These are phyloP conservation scores for Triadica sebifera DNA, from an alignment of 345 rosid species.

Conservation along the genomic window DNA sequence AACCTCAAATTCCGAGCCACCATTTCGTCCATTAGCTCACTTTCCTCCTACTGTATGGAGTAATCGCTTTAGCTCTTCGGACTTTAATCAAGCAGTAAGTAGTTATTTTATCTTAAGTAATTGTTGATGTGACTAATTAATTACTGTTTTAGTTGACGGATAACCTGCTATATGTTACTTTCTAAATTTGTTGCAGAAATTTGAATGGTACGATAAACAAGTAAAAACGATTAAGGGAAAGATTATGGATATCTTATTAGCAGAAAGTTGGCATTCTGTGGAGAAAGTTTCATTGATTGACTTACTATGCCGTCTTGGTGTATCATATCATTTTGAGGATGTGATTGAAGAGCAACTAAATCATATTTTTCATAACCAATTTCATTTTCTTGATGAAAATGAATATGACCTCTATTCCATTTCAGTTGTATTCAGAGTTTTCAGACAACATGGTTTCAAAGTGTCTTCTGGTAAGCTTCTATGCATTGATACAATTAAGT, in stretches of 20 bases:
- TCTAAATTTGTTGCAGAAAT: not conserved
- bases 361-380: not conserved
- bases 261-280: not conserved
- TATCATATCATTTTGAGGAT: not conserved
- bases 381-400: not conserved
- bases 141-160: too few relatives aligned
- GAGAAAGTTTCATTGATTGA: not conserved
- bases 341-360: not conserved
- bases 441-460: slow-evolving; percentile 10
- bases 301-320: slow-evolving; percentile 2
- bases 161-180: too few relatives aligned
- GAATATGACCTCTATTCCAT: not conserved
- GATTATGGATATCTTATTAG: not conserved
- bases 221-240: not conserved
- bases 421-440: not conserved
- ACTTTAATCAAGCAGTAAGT: not conserved
- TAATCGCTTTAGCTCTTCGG: not conserved
- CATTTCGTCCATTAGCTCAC: not conserved
- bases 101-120: not conserved
- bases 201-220: not conserved
- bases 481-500: too few relatives aligned
- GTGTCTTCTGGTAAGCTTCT: too few relatives aligned
- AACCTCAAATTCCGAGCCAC: not conserved
- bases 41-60: slow-evolving; percentile 3
- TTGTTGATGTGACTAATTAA: too few relatives aligned